Evolutionary conservation across 208 protist genomes (phyloP).

Genomic region (Phytomonas francai): DNA sequence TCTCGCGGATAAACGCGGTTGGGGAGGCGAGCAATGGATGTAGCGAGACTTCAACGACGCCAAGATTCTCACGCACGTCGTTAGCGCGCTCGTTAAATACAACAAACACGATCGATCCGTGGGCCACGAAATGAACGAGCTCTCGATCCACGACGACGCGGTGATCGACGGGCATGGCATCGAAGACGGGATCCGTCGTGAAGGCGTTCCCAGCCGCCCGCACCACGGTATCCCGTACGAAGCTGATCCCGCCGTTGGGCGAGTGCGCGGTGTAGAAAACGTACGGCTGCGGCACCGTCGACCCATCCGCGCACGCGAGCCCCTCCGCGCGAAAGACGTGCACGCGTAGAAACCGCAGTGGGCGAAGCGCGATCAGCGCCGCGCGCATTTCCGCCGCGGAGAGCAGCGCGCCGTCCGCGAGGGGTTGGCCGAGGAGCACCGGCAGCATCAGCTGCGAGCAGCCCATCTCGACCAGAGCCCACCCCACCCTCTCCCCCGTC

Average conservation of each 20-base stretch:
- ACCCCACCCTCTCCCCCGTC: slow-evolving; percentile 30
- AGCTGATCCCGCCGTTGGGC: slow-evolving; percentile 26
- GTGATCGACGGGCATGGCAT: slow-evolving; percentile 65
- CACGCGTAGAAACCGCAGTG: slow-evolving; percentile 53
- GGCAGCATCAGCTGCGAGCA: slow-evolving; percentile 58
- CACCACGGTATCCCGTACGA: slow-evolving; percentile 71
- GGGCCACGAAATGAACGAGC: slow-evolving; percentile 49
- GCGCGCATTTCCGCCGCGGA: slow-evolving; percentile 29
- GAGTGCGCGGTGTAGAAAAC: slow-evolving; percentile 76
- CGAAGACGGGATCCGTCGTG: slow-evolving; percentile 53
- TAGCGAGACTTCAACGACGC: slow-evolving; percentile 61
- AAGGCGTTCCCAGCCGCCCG: slow-evolving; percentile 26
- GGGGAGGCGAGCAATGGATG: slow-evolving; percentile 53
- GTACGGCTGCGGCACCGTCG: slow-evolving; percentile 51
- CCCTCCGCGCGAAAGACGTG: slow-evolving; percentile 59
- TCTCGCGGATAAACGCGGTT: slow-evolving; percentile 38
- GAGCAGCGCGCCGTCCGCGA: slow-evolving; percentile 14
- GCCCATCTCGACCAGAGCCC: slow-evolving; percentile 40
- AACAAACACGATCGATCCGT: slow-evolving; percentile 65
- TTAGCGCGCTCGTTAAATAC: slow-evolving; percentile 67
- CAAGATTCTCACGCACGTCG: slow-evolving; percentile 62
- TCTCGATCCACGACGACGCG: slow-evolving; percentile 59
- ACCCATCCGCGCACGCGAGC: slow-evolving; percentile 15
- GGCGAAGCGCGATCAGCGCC: slow-evolving; percentile 57
- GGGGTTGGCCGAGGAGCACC: slow-evolving; percentile 34